Base-by-base conservation (phyloP, 345 rosid genomes). In the Erodium maritimum region DNA sequence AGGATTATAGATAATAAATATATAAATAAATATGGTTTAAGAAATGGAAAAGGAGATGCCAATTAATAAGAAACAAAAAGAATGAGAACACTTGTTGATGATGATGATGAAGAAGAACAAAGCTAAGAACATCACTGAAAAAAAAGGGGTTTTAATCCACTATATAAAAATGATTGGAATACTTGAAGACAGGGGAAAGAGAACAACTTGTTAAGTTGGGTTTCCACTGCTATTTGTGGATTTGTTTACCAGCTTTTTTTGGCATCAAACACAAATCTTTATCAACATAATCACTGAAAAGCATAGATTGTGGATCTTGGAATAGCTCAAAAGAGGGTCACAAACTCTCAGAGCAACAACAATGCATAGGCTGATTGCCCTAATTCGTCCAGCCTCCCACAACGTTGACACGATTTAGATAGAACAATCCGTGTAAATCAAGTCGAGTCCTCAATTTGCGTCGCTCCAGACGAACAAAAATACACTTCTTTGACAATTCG, bases 161-260 rank as follows among this genome's bases (percentile, higher is more conserved):
- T 53, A 18, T 51, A 56, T 17, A n/a, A 21, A 50, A 10, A 23
- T 17, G 18, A 21, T 5, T 52, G 45, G 63, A 73, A 67, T 65
- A 54, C 73, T 59, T 71, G 52, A 62, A 59, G 48, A 59, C 21
- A 20, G 62, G 65, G 61, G 63, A 65, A 60, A 56, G 60, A 50
- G 54, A 60, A 59, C 63, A 67, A 62, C 67, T 58, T 70, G 65
- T 20, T 23, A 17, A 29, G 58, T 14, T 29, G 72, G 70, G 57
- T 33, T 64, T 54, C 51, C 61, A 13, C 22, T 17, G 48, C 5
- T 17, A 17, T 19, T 22, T 57, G 61, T 42, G 42, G 19, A 23
- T 17, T 29, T 22, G 5, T 11, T 21, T 21, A 54, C 24, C 14
- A 54, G 25, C 22, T 54, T 20, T n/a, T 6, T 19, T 21, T 54